Conservation (phyloP, 2,329 filamentous ascomycete genomes). For the Chalara sp. region DNA sequence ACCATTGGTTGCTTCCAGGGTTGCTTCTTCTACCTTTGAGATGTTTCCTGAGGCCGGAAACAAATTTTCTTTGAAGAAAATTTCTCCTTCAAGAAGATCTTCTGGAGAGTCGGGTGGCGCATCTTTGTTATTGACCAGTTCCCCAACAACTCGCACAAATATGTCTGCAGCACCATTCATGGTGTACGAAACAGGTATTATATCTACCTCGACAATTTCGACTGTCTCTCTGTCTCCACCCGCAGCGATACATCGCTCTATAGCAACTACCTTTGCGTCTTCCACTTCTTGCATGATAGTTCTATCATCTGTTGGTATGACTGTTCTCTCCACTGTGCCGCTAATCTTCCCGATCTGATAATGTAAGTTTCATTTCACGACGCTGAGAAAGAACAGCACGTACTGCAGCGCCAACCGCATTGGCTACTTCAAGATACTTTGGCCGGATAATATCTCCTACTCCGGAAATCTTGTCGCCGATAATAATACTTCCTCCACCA, state of each 20-base stretch:
- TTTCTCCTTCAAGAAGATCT: constrained; percentile 1
- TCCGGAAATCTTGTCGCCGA: constrained; percentile 38
- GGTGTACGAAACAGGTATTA: constrained; percentile 22
- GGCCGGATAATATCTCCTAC: constrained; percentile 45
- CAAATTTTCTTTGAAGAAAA: background rate
- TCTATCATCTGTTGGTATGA: constrained; percentile 15
- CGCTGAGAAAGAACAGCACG: constrained; percentile 21
- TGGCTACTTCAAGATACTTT: constrained; percentile 47
- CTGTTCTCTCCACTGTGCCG: constrained; percentile 21
- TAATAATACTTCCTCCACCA: constrained; percentile 48
- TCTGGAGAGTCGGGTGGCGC: constrained; percentile 6
- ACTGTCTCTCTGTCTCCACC: constrained; percentile 21
- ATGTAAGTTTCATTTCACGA: no score
- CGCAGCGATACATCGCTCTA: constrained; percentile 19
- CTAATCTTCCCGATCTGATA: constrained; percentile 23
- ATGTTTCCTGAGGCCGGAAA: background rate
- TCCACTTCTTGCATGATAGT: constrained; percentile 20
- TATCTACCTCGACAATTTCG: constrained; percentile 24
- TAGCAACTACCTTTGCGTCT: constrained; percentile 18
- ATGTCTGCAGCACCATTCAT: constrained; percentile 23
- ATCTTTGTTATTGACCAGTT: constrained; percentile 16
- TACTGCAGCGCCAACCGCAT: constrained; percentile 52
- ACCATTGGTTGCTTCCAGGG: constrained; percentile 17
- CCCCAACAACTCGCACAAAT: constrained; percentile 23
- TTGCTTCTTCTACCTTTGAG: background rate